Evolutionary conservation across 2,329 filamentous ascomycete genomes (phyloP).

Genomic region (Aspergillus sergii): DNA sequence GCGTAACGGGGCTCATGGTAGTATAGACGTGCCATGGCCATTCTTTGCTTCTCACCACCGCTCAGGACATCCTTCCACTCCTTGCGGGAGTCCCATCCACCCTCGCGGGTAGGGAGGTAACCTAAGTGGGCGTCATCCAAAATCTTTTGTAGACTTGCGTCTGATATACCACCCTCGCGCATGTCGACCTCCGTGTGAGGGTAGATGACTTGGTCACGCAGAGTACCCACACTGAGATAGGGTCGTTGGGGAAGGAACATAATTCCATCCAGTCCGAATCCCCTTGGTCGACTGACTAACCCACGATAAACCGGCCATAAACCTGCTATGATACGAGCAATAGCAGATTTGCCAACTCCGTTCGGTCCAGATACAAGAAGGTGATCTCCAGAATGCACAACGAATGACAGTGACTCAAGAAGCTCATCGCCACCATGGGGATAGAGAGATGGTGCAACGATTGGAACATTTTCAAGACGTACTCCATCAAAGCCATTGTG

Average conservation of each 20-base stretch:
- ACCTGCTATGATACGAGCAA: slow-evolving; percentile 83
- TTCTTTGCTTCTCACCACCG: slow-evolving; percentile 94
- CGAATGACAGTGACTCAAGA: slow-evolving; percentile 83
- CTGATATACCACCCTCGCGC: slow-evolving; percentile 75
- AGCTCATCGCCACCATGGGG: slow-evolving; percentile 91
- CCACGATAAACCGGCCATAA: slow-evolving; percentile 96
- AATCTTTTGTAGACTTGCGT: slow-evolving; percentile 74
- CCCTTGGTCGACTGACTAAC: slow-evolving; percentile 82
- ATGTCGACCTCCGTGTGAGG: slow-evolving; percentile 94
- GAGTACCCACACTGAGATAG: slow-evolving; percentile 86
- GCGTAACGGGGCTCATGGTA: slow-evolving; percentile 96
- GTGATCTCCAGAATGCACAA: slow-evolving; percentile 88
- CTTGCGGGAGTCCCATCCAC: slow-evolving; percentile 94
- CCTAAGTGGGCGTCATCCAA: slow-evolving; percentile 83
- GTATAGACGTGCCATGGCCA: slow-evolving; percentile 84
- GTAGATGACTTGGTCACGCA: slow-evolving; percentile 97
- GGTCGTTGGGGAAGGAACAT: slow-evolving; percentile 97
- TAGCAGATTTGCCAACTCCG: slow-evolving; percentile 88
- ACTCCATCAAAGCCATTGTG: slow-evolving; percentile 96
- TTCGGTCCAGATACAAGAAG: slow-evolving; percentile 93
- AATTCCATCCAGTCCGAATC: slow-evolving; percentile 81
- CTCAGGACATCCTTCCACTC: slow-evolving; percentile 99
- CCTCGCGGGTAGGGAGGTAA: slow-evolving; percentile 88
- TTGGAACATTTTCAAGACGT: slow-evolving; percentile 85
- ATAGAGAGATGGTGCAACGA: slow-evolving; percentile 86